Evolutionary conservation across 305 asterid genomes (phyloP), one percentile per base, ranked within the genome.

Genomic region (Fraxinus xanthoxyloides): DNA sequence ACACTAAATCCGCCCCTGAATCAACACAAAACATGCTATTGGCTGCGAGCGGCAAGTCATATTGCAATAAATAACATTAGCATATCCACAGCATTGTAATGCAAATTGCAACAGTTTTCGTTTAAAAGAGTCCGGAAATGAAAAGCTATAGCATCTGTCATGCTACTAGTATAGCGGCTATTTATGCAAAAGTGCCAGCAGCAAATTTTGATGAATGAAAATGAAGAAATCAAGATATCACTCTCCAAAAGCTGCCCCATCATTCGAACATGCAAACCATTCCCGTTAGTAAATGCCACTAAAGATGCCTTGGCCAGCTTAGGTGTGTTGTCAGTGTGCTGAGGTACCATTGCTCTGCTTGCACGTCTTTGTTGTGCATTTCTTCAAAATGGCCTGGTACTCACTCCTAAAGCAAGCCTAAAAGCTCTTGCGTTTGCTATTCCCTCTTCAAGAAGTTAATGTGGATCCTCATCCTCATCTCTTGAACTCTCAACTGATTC

Each of bases 41-140:
- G n/a, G 32, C 7, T 32, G 75, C 40, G 5, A 21, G 31, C 7
- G 1, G 21, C 32, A 21, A 5, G 67, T 36, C 54, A 74, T 40
- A 9, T 69, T 72, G 31, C 82, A 69, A 78, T 69, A 46, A 46
- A 46, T 10, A 40, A 40, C 15, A 15, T 46, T 13, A 13, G 59
- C 3, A 46, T 46, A 46, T 54, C 77, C 83, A 59, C 76, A 26
- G 81, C 84, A 77, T 74, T 61, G 81, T 72, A 88, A 88, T 80
- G 87, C 86, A 81, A 72, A 6, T 87, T 72, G 83, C 79, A 61
- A 83, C 82, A 77, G 80, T 83, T 79, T 92, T 92, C 93, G 88
- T 79, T 86, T 77, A 83, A 85, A 89, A 91, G 91, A 86, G 85
- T 86, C 89, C 91, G 91, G 94, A 7, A 84, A 56, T 15, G 79